These are phyloP conservation scores for Macroventuria anomochaeta DNA, from an alignment of 2,329 filamentous ascomycete genomes.

Conservation along the genomic window DNA sequence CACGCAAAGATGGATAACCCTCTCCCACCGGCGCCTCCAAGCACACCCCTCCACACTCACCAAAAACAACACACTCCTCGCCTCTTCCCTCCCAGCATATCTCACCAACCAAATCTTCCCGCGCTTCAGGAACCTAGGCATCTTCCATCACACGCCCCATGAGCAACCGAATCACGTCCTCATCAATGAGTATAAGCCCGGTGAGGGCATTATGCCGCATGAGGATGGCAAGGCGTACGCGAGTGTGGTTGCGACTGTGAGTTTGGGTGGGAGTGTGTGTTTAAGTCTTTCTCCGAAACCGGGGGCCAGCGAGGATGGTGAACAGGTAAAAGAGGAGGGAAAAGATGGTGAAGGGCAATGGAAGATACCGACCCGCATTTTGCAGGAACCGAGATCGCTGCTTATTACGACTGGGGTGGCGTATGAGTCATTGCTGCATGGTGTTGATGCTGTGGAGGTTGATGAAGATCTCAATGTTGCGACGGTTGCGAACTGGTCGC, in stretches of 20 bases:
- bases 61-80: slow-evolving; percentile 72
- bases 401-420: slow-evolving; percentile 73
- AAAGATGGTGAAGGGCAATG: background rate
- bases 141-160: slow-evolving; percentile 73
- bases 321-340: background rate
- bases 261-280: slow-evolving; percentile 77
- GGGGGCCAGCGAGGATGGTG: background rate
- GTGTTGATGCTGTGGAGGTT: slow-evolving; percentile 68
- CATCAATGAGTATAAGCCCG: slow-evolving; percentile 88
- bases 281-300: slow-evolving; percentile 70
- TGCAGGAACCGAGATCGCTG: slow-evolving; percentile 84
- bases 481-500: slow-evolving; percentile 72
- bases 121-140: slow-evolving; percentile 56
- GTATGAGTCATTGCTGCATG: slow-evolving; percentile 76
- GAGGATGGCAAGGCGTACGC: slow-evolving; percentile 91
- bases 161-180: slow-evolving; percentile 84
- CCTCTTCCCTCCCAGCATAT: slow-evolving; percentile 76
- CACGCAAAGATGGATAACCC: slow-evolving; percentile 75
- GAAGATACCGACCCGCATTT: slow-evolving; percentile 58
- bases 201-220: slow-evolving; percentile 95
- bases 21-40: slow-evolving; percentile 89
- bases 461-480: slow-evolving; percentile 69
- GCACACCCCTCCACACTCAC: slow-evolving; percentile 87
- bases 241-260: slow-evolving; percentile 88
- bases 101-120: slow-evolving; percentile 73